A percentile compares a stretch with the other conserved stretches of the same genome.
Evolutionary conservation across 2,329 filamentous ascomycete genomes (phyloP).

Genomic region (Acrocalymma vagum): DNA sequence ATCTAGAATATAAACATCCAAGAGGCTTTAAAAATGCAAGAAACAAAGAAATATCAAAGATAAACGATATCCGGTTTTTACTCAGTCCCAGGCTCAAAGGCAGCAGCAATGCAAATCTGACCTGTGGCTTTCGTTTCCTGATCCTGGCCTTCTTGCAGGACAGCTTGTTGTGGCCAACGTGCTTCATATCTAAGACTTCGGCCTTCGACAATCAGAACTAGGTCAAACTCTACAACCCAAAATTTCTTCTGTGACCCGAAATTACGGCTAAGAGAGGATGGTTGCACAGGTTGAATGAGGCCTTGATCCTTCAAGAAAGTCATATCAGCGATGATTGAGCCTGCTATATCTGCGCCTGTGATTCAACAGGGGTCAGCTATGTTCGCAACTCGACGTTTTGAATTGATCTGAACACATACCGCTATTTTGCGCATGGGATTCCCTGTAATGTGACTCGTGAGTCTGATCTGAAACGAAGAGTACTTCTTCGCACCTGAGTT

Average conservation of each 20-base stretch:
- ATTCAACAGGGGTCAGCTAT: too few relatives aligned
- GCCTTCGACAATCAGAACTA: conserved; percentile 23
- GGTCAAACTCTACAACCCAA: conserved; percentile 19
- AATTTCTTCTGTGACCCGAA: conserved; percentile 1
- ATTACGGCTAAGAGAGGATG: conserved; percentile 6
- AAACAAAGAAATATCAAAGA: too few relatives aligned
- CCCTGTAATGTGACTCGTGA: too few relatives aligned
- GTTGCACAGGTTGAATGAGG: conserved; percentile 13
- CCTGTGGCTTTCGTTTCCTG: conserved; percentile 4
- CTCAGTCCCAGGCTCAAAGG: conserved; percentile 20
- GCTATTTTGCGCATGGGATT: too few relatives aligned
- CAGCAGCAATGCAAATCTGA: conserved; percentile 19
- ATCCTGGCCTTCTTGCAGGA: conserved; percentile 8
- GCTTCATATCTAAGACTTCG: conserved; percentile 19
- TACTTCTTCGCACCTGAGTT: conserved; percentile 10
- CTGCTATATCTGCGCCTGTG: conserved; percentile 16
- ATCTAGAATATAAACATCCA: neutral
- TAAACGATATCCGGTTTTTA: conserved; percentile 11
- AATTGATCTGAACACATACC: too few relatives aligned
- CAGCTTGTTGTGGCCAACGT: conserved; percentile 11
- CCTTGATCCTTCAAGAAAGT: conserved; percentile 14
- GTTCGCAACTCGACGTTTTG: too few relatives aligned
- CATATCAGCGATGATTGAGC: conserved; percentile 17
- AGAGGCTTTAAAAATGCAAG: too few relatives aligned
- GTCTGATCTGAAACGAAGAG: conserved; percentile 14